These are phyloP conservation scores for Puccinia coronata DNA, from an alignment of 1,284 basidiomycete species.

Conservation along the genomic window DNA sequence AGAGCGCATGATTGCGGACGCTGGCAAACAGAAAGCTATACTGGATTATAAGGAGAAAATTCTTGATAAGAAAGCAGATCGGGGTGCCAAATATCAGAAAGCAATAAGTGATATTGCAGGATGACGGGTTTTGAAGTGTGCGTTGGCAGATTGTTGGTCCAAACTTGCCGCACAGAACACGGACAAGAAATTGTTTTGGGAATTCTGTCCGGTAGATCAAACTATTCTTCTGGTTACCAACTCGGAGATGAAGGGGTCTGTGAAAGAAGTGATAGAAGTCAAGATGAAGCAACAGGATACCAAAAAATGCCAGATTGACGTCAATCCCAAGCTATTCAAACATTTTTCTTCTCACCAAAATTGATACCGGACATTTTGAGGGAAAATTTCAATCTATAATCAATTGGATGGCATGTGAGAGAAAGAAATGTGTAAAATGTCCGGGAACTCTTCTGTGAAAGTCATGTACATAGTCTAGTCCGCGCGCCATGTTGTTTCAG, in stretches of 20 bases:
- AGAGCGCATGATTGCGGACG: neutral
- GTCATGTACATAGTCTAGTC: too few species aligned
- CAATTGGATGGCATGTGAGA: slow-evolving; percentile 15
- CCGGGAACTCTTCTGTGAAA: too few species aligned
- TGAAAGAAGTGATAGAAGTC: slow-evolving; percentile 12
- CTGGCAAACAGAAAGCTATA: too few species aligned
- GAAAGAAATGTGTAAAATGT: too few species aligned
- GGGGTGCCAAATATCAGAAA: neutral
- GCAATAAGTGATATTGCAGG: too few species aligned
- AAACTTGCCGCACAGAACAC: neutral
- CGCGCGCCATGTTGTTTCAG: too few species aligned
- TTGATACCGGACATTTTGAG: neutral
- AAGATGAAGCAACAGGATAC: neutral
- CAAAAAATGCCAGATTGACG: neutral
- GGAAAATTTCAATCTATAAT: neutral
- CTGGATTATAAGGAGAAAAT: too few species aligned
- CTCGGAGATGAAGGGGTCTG: neutral
- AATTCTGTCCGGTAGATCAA: slow-evolving; percentile 24
- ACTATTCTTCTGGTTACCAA: neutral
- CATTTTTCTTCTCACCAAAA: neutral
- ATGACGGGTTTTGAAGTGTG: neutral
- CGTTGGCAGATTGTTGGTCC: neutral
- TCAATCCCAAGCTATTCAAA: neutral
- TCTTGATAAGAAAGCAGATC: too few species aligned
- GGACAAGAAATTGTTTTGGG: neutral